Evolutionary conservation across 2,329 filamentous ascomycete genomes (phyloP).

Genomic region (Cercospora sesami): DNA sequence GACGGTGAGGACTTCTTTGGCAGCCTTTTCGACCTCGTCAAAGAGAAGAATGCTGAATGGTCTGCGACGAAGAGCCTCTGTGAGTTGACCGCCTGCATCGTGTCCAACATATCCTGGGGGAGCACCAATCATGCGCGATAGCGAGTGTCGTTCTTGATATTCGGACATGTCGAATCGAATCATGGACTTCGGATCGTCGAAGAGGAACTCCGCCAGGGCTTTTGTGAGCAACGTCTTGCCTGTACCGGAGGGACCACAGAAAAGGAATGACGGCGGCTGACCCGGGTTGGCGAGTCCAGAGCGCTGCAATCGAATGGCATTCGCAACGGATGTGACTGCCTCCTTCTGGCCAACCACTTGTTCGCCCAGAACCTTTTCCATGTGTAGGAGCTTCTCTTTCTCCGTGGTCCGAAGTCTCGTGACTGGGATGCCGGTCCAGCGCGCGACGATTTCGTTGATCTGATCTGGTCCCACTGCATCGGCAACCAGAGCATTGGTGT

Average conservation of each 20-base stretch:
- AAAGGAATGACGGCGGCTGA: constrained; percentile 95
- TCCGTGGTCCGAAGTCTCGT: constrained; percentile 91
- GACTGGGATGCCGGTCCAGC: constrained; percentile 98
- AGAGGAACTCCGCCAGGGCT: constrained; percentile 94
- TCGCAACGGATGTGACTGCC: constrained; percentile 88
- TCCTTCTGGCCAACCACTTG: constrained; percentile 92
- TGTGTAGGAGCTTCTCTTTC: constrained; percentile 96
- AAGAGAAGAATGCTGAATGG: constrained; percentile 98
- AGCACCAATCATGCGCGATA: constrained; percentile 96
- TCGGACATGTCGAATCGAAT: constrained; percentile 99
- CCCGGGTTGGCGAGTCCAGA: constrained; percentile 95
- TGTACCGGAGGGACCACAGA: constrained; percentile 97
- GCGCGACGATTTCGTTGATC: constrained; percentile 96
- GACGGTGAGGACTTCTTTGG: constrained; percentile 95
- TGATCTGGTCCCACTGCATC: constrained; percentile 95
- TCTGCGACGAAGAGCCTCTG: constrained; percentile 86
- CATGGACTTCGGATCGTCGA: constrained; percentile 96
- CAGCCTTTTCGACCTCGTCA: constrained; percentile 97
- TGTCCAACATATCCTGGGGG: constrained; percentile 97
- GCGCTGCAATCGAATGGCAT: constrained; percentile 91
- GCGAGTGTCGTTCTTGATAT: constrained; percentile 93
- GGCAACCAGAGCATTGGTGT: constrained; percentile 67
- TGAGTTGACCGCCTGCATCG: constrained; percentile 92
- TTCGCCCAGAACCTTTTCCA: constrained; percentile 83
- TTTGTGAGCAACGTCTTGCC: constrained; percentile 98